Conservation (phyloP, 1,139 yeast genomes). For the Hyphopichia buzzinii region DNA sequence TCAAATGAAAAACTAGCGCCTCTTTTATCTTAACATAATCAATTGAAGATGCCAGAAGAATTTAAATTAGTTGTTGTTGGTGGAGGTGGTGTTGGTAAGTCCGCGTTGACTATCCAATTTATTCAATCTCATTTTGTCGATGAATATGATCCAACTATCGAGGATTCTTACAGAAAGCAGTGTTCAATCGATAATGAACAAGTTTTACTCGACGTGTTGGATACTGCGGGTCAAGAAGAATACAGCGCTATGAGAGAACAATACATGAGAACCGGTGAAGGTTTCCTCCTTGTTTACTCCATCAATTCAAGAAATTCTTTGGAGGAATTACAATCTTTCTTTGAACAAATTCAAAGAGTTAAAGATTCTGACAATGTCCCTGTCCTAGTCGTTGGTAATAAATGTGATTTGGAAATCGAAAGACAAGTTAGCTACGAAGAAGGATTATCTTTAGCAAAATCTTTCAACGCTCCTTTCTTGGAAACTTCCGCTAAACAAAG, state of each 20-base stretch:
- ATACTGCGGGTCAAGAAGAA: slow-evolving; percentile 98
- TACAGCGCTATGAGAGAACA: slow-evolving; percentile 95
- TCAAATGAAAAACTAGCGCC: slow-evolving; percentile 1
- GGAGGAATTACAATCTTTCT: slow-evolving; percentile 73
- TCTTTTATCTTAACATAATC: too few species aligned
- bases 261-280: slow-evolving; percentile 91
- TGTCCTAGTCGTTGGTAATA: slow-evolving; percentile 72
- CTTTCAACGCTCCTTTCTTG: slow-evolving; percentile 74
- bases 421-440: slow-evolving; percentile 81
- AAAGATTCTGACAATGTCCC: slow-evolving; percentile 78
- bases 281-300: slow-evolving; percentile 79
- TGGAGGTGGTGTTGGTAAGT: slow-evolving; percentile 98
- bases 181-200: slow-evolving; percentile 52
- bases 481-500: slow-evolving; percentile 95
- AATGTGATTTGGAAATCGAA: slow-evolving; percentile 59
- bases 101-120: slow-evolving; percentile 87
- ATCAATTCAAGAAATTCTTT: slow-evolving; percentile 78
- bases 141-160: slow-evolving; percentile 97
- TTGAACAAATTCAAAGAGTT: slow-evolving; percentile 82
- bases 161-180: slow-evolving; percentile 65
- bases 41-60: slow-evolving; percentile 48
- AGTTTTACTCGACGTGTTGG: slow-evolving; percentile 70
- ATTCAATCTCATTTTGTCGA: slow-evolving; percentile 92
- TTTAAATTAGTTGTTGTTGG: slow-evolving; percentile 93
- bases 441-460: slow-evolving; percentile 74